Conservation (phyloP, 192 early-diverging fungal species). For the Geranomyces michiganensis region DNA sequence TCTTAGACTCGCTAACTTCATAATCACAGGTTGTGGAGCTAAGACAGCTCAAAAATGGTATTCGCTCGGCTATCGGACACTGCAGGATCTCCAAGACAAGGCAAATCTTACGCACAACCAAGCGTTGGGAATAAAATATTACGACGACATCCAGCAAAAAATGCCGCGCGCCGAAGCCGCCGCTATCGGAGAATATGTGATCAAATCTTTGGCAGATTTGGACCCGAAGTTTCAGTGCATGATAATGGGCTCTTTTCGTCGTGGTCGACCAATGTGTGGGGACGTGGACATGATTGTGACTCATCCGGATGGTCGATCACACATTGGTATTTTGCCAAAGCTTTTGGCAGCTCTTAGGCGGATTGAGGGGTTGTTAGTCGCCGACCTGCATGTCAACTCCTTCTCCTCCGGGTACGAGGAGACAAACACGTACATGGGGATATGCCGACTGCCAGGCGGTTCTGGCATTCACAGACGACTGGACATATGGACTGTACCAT, state of each 20-base stretch:
- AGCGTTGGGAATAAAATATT: slow-evolving; percentile 46
- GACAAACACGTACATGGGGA: slow-evolving; percentile 37
- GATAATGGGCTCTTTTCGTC: slow-evolving; percentile 50
- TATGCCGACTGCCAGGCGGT: slow-evolving; percentile 34
- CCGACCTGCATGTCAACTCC: slow-evolving; percentile 17
- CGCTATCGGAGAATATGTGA: slow-evolving; percentile 33
- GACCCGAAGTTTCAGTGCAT: slow-evolving; percentile 32
- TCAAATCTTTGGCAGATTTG: slow-evolving; percentile 20
- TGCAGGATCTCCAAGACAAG: slow-evolving; percentile 45
- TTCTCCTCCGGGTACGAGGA: neutral
- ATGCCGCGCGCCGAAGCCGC: slow-evolving; percentile 49
- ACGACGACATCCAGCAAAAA: slow-evolving; percentile 45
- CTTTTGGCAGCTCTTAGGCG: slow-evolving; percentile 24
- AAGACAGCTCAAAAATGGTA: slow-evolving; percentile 34
- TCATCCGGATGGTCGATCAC: slow-evolving; percentile 23
- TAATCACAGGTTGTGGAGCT: slow-evolving; percentile 23
- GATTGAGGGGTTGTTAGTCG: slow-evolving; percentile 19
- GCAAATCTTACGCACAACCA: slow-evolving; percentile 49
- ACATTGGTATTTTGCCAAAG: slow-evolving; percentile 18
- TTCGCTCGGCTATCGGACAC: slow-evolving; percentile 46
- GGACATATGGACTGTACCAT: slow-evolving; percentile 49
- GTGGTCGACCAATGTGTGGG: slow-evolving; percentile 46
- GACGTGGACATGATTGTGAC: slow-evolving; percentile 50
- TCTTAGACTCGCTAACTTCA: too few species aligned
- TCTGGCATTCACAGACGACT: slow-evolving; percentile 40